Percentiles rank a stretch among this genome's conserved stretches.
These are phyloP conservation scores for Stagonosporopsis vannaccii DNA, from an alignment of 2,329 filamentous ascomycete species.

Conservation along the genomic window DNA sequence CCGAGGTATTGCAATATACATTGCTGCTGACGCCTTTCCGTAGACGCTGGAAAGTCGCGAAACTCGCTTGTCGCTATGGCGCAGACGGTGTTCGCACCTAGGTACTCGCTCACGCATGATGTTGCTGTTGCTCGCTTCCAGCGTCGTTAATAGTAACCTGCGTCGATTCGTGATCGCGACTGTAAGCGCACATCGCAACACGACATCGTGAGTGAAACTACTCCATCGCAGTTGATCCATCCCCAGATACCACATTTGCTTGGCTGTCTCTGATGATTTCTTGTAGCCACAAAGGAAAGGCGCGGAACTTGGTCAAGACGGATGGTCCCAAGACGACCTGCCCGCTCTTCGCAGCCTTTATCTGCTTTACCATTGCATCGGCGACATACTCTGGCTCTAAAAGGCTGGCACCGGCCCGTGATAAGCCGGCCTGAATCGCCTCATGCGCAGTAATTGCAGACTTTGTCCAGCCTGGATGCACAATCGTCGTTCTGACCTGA, in stretches of 20 bases:
- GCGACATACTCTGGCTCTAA: slow-evolving; percentile 52
- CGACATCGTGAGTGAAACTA: background rate
- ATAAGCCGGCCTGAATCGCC: slow-evolving; percentile 41
- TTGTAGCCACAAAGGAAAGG: slow-evolving; percentile 45
- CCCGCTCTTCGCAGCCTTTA: slow-evolving; percentile 50
- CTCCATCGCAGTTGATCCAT: slow-evolving; percentile 31
- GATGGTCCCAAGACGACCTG: slow-evolving; percentile 51
- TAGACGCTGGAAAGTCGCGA: slow-evolving; percentile 3
- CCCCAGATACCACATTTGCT: slow-evolving; percentile 38
- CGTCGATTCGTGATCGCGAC: background rate
- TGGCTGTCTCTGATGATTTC: slow-evolving; percentile 42
- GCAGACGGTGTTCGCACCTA: slow-evolving; percentile 6
- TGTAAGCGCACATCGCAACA: background rate
- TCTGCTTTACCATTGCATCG: slow-evolving; percentile 54
- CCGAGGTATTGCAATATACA: slow-evolving; percentile 10
- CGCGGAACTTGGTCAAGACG: slow-evolving; percentile 34
- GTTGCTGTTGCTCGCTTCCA: background rate
- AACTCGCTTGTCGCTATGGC: background rate
- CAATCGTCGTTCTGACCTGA: slow-evolving; percentile 53
- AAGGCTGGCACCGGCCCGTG: slow-evolving; percentile 40
- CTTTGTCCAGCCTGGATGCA: slow-evolving; percentile 53
- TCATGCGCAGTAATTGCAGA: slow-evolving; percentile 47
- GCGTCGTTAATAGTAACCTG: background rate
- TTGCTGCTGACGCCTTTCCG: slow-evolving; percentile 3
- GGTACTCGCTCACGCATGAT: background rate